phyloP scores from a whole-genome alignment of 352 stramenopile genomes.

The Phytophthora quininea region DNA sequence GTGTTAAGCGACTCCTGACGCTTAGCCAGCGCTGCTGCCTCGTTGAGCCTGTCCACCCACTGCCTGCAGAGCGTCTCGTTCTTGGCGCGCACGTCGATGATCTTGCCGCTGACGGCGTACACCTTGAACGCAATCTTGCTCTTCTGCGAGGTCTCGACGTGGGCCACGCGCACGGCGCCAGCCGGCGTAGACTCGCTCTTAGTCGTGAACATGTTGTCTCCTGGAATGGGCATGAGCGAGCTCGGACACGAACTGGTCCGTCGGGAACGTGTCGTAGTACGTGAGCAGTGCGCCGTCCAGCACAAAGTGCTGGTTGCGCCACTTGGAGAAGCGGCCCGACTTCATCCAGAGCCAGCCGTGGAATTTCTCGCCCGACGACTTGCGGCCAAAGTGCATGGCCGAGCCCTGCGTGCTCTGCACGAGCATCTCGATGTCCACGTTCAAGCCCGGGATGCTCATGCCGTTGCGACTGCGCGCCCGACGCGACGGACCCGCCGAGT shows the following conservation, averaged over 20 bases:
- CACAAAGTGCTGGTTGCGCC: constrained; percentile 87
- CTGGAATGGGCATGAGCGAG: constrained; percentile 58
- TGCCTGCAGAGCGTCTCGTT: constrained; percentile 75
- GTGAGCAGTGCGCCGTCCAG: constrained; percentile 76
- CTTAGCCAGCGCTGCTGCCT: constrained; percentile 71
- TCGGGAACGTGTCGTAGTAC: constrained; percentile 88
- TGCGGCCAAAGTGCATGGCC: constrained; percentile 71
- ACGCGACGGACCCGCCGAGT: constrained; percentile 21
- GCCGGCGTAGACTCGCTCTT: constrained; percentile 75
- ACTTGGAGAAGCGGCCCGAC: constrained; percentile 78
- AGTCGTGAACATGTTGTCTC: constrained; percentile 71
- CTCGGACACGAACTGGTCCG: constrained; percentile 74
- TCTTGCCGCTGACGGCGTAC: constrained; percentile 82
- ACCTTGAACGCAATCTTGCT: constrained; percentile 87
- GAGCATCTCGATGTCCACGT: constrained; percentile 86
- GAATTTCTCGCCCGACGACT: constrained; percentile 71
- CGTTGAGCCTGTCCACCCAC: constrained; percentile 78
- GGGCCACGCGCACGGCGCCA: constrained; percentile 74
- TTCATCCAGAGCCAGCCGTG: constrained; percentile 88
- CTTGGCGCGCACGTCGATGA: constrained; percentile 83
- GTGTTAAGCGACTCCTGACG: constrained; percentile 78
- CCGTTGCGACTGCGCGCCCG: constrained; percentile 23
- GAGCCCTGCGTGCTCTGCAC: constrained; percentile 81
- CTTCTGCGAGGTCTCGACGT: constrained; percentile 78
- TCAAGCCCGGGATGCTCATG: constrained; percentile 50